These are phyloP conservation scores for Chlamydomonas eustigma DNA, from an alignment of 139 green algal species.

Conservation along the genomic window DNA sequence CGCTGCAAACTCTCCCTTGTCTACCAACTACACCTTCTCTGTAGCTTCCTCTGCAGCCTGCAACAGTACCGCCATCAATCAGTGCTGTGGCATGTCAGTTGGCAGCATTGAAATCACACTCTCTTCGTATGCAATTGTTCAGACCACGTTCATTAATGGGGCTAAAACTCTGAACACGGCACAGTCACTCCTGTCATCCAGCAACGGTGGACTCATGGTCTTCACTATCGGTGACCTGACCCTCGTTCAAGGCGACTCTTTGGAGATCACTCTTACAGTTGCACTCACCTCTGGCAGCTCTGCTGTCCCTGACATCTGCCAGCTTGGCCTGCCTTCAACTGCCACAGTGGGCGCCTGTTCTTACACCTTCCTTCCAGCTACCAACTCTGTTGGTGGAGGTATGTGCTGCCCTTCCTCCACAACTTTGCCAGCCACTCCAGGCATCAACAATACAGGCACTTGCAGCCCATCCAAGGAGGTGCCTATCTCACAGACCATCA, in stretches of 20 bases:
- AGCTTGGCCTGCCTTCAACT: background rate
- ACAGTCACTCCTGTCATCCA: too few relatives aligned
- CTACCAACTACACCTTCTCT: background rate
- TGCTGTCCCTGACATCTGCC: background rate
- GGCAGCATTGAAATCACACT: background rate
- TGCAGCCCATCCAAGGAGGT: background rate
- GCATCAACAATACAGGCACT: background rate
- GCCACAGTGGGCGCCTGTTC: background rate
- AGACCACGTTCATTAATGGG: background rate
- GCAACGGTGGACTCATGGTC: background rate
- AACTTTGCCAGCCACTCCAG: background rate
- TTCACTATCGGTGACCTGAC: background rate
- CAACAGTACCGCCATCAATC: background rate
- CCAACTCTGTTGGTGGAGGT: background rate
- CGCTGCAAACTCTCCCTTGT: background rate
- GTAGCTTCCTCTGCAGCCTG: background rate
- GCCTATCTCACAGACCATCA: background rate
- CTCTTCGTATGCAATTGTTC: background rate
- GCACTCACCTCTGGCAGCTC: background rate
- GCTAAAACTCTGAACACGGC: too few relatives aligned
- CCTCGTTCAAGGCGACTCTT: background rate
- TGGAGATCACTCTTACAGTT: background rate
- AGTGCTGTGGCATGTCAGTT: background rate
- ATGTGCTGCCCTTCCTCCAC: conserved; percentile 4
- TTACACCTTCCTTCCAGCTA: background rate